These are phyloP conservation scores for Phlebopus sp. DNA, from an alignment of 1,284 basidiomycete species.

Conservation along the genomic window DNA sequence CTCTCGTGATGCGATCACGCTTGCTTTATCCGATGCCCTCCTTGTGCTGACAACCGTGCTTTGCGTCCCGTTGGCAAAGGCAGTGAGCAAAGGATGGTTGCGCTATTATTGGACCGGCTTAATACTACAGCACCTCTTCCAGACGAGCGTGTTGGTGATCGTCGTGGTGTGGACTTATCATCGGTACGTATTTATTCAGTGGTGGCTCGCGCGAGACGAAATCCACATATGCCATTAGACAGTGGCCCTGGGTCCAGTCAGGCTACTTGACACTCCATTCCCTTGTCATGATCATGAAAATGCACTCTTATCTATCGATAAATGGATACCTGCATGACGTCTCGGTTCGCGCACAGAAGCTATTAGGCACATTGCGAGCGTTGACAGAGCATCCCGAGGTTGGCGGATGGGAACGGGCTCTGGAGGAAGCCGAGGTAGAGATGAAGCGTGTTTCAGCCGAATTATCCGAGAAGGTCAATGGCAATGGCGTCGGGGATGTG, in stretches of 20 bases:
- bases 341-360: constrained; percentile 41
- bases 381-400: constrained; percentile 40
- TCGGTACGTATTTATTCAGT: constrained; percentile 41
- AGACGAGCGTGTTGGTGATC: constrained; percentile 64
- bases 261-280: constrained; percentile 94
- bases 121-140: constrained; percentile 75
- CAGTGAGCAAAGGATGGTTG: constrained; percentile 75
- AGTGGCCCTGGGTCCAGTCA: constrained; percentile 99
- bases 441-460: constrained; percentile 13
- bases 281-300: constrained; percentile 92
- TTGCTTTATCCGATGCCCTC: constrained; percentile 82
- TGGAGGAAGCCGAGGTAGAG: constrained; percentile 44
- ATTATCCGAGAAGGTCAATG: background rate
- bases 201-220: background rate
- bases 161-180: constrained; percentile 87
- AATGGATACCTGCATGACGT: constrained; percentile 82
- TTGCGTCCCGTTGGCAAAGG: constrained; percentile 82
- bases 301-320: constrained; percentile 91
- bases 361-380: constrained; percentile 45
- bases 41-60: constrained; percentile 77
- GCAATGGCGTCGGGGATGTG: constrained; percentile 21
- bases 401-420: constrained; percentile 65
- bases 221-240: constrained; percentile 38
- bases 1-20: constrained; percentile 79
- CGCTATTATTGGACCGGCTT: constrained; percentile 74